phyloP scores from a whole-genome alignment of 768 basidiomycete species.

The Pleurotus ostreatus region DNA sequence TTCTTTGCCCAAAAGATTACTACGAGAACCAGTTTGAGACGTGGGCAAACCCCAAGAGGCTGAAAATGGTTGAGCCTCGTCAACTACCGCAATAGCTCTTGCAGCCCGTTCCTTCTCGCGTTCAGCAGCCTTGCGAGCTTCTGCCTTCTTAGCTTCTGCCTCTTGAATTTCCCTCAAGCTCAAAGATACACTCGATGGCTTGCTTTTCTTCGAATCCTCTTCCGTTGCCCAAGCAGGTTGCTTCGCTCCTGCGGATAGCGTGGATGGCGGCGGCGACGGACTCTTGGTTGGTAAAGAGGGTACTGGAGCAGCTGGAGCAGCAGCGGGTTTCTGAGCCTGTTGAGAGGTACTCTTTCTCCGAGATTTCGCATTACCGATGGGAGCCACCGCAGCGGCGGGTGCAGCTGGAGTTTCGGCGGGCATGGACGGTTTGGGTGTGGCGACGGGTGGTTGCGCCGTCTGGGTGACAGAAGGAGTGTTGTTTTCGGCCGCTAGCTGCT shows the following conservation, averaged over 20 bases:
- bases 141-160: conserved; percentile 78
- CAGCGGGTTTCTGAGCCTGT: conserved; percentile 12
- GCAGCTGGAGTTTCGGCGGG: conserved; percentile 12
- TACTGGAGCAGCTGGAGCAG: conserved; percentile 13
- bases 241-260: not conserved
- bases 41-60: conserved; percentile 85
- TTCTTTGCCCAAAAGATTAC: conserved; percentile 39
- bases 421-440: not conserved
- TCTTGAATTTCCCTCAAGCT: conserved; percentile 95
- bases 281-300: conserved; percentile 15
- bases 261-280: conserved; percentile 20
- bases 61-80: conserved; percentile 60
- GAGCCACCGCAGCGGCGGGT: conserved; percentile 7
- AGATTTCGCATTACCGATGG: conserved; percentile 8
- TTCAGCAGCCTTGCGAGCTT: conserved; percentile 71
- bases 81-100: conserved; percentile 42
- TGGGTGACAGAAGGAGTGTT: conserved; percentile 4
- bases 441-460: conserved; percentile 5
- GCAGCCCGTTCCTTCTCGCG: conserved; percentile 64
- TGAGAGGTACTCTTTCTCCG: conserved; percentile 16
- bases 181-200: conserved; percentile 38
- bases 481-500: conserved; percentile 19
- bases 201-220: conserved; percentile 60
- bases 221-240: conserved; percentile 60
- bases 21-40: conserved; percentile 66